These are phyloP conservation scores for Phymatotrichopsis omnivora DNA, from an alignment of 2,329 filamentous ascomycete species.

Conservation along the genomic window DNA sequence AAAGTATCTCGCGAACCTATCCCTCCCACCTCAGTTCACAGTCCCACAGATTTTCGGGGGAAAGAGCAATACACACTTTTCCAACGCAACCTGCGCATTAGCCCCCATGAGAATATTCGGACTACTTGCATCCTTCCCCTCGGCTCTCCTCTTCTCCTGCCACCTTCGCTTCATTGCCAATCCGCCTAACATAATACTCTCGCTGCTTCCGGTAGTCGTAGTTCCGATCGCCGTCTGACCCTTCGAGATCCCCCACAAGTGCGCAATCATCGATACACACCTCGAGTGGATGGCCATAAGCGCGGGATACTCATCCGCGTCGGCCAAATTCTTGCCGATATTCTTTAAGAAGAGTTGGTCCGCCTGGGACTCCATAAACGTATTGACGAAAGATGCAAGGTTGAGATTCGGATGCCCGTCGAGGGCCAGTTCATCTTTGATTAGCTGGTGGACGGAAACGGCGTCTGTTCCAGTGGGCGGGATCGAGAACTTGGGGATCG, in stretches of 20 bases:
- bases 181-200: conserved; percentile 60
- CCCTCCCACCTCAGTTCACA: not conserved
- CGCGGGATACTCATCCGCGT: conserved; percentile 56
- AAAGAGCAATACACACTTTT: conserved; percentile 41
- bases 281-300: conserved; percentile 39
- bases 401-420: conserved; percentile 60
- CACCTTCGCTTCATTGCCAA: conserved; percentile 66
- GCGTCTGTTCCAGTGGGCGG: conserved; percentile 48
- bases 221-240: conserved; percentile 56
- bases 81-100: conserved; percentile 61
- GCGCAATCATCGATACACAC: conserved; percentile 57
- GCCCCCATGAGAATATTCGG: conserved; percentile 68
- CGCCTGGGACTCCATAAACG: conserved; percentile 60
- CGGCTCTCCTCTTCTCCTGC: conserved; percentile 52
- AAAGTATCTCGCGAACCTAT: conserved; percentile 56
- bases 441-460: conserved; percentile 55
- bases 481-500: conserved; percentile 51
- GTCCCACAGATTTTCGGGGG: not conserved
- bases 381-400: conserved; percentile 56
- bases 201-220: conserved; percentile 60
- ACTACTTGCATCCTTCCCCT: conserved; percentile 52
- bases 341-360: conserved; percentile 57
- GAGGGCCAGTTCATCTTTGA: conserved; percentile 53
- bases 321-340: conserved; percentile 60
- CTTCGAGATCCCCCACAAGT: conserved; percentile 54